Evolutionary conservation across 2,329 filamentous ascomycete genomes (phyloP).

Genomic region (Beauveria medogensis): DNA sequence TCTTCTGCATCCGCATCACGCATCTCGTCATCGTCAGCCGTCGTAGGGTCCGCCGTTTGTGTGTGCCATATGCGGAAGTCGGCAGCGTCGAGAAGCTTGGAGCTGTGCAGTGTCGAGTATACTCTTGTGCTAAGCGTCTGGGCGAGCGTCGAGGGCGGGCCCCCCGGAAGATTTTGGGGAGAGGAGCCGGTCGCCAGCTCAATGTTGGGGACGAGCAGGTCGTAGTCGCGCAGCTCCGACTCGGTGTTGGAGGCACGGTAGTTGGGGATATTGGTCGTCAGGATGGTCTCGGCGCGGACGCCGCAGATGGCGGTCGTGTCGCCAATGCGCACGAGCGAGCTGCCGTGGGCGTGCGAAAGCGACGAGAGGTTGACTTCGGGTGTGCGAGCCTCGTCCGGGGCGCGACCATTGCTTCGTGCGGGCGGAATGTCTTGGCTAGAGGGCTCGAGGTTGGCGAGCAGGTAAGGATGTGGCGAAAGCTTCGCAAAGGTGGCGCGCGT

Average conservation of each 20-base stretch:
- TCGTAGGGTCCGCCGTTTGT: slow-evolving; percentile 38
- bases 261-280: slow-evolving; percentile 64
- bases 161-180: slow-evolving; percentile 75
- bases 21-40: slow-evolving; percentile 33
- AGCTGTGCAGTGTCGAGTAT: slow-evolving; percentile 65
- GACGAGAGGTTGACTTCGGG: slow-evolving; percentile 77
- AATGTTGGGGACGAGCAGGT: slow-evolving; percentile 85
- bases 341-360: slow-evolving; percentile 82
- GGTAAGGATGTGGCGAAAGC: slow-evolving; percentile 79
- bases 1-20: slow-evolving; percentile 35
- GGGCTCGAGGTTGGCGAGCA: slow-evolving; percentile 78
- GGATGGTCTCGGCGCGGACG: slow-evolving; percentile 76
- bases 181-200: slow-evolving; percentile 87
- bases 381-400: slow-evolving; percentile 58
- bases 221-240: slow-evolving; percentile 50
- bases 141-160: slow-evolving; percentile 68
- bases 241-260: slow-evolving; percentile 40
- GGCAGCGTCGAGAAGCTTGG: slow-evolving; percentile 55
- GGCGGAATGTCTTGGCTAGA: slow-evolving; percentile 38
- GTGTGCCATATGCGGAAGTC: slow-evolving; percentile 68
- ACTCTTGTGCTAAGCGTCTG: slow-evolving; percentile 80
- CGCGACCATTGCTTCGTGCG: slow-evolving; percentile 73
- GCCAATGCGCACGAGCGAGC: slow-evolving; percentile 77
- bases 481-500: slow-evolving; percentile 72
- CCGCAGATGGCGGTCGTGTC: slow-evolving; percentile 95